Evolutionary conservation across 2,329 filamentous ascomycete species (phyloP), one percentile per base, ranked within the genome.

Genomic region (Colletotrichum kahawae): DNA sequence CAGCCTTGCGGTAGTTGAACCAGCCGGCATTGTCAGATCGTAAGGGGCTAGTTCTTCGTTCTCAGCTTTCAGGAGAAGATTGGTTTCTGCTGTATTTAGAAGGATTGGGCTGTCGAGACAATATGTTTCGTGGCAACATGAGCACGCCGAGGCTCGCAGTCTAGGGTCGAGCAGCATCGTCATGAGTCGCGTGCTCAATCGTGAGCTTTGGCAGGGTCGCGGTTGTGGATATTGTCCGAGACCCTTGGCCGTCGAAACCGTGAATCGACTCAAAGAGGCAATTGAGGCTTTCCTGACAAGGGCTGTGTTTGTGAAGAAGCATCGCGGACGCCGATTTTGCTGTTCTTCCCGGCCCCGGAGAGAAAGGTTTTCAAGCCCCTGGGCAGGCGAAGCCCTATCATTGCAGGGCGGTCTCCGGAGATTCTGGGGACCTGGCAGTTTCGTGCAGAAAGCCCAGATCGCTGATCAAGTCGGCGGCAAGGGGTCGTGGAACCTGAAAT

Each of bases 151-250:
- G 72, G 56, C 27, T 74, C 36, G 18, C 34, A n/a, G 21, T 27
- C 21, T 27, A 59, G 68, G 54, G 31, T 34, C 36, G 16, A 56
- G 29, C 24, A 38, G 54, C 38, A 63, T 67, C 68, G 62, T 67
- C 72, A 67, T 71, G 72, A 75, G 34, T 75, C 72, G 72, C 62
- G 72, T 70, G 68, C 33, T 48, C 43, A 51, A 63, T 31, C 56
- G 36, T 54, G 29, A 34, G 63, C 33, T 38, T 24, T 62, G 12
- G 51, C 24, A 54, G 33, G 36, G 62, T 38, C 16, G 31, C 56
- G 72, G 31, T 54, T 24, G 67, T 63, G 67, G 57, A 64, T 70
- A 62, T 64, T 29, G 38, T 34, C 31, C 59, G 59, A 56, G 36
- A 56, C 33, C 67, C 67, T 51, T 48, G 67, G 29, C 24, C 29